A percentile compares a stretch with the other conserved stretches of the same genome.
phyloP scores from a whole-genome alignment of 441 rosid genomes.

The Dalechampia spathulata region DNA sequence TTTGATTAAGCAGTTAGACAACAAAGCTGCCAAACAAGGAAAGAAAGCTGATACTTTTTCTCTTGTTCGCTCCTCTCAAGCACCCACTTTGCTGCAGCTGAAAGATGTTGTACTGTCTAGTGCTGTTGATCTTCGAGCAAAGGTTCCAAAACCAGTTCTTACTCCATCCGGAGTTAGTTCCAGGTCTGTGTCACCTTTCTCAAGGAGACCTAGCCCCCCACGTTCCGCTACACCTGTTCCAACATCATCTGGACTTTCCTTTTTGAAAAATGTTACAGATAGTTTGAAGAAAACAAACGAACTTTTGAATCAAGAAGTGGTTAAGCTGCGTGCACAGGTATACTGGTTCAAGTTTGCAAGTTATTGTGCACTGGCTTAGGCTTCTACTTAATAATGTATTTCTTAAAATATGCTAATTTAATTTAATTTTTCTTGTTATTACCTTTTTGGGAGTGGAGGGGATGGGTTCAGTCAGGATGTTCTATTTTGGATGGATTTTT shows the following conservation, averaged over 20 bases:
- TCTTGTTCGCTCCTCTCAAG: constrained; percentile 64
- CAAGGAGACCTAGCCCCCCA: constrained; percentile 93
- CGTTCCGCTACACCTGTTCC: constrained; percentile 96
- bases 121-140: constrained; percentile 57
- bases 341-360: constrained; percentile 12
- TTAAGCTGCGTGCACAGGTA: constrained; percentile 86
- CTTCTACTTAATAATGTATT: background rate
- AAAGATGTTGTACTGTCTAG: constrained; percentile 67
- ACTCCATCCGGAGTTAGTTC: constrained; percentile 87
- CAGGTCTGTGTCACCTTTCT: constrained; percentile 95
- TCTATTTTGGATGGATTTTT: background rate
- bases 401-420: background rate
- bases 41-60: constrained; percentile 72
- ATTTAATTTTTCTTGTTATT: background rate
- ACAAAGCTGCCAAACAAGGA: constrained; percentile 93
- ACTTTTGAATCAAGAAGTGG: constrained; percentile 84
- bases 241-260: constrained; percentile 69
- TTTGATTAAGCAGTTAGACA: constrained; percentile 89
- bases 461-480: background rate
- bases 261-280: constrained; percentile 71
- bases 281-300: constrained; percentile 96
- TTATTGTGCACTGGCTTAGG: background rate
- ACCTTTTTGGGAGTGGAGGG: background rate
- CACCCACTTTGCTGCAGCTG: constrained; percentile 71
- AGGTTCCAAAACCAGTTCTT: constrained; percentile 64